phyloP scores from a whole-genome alignment of 2,329 filamentous ascomycete genomes.

The Mariannaea sp. region DNA sequence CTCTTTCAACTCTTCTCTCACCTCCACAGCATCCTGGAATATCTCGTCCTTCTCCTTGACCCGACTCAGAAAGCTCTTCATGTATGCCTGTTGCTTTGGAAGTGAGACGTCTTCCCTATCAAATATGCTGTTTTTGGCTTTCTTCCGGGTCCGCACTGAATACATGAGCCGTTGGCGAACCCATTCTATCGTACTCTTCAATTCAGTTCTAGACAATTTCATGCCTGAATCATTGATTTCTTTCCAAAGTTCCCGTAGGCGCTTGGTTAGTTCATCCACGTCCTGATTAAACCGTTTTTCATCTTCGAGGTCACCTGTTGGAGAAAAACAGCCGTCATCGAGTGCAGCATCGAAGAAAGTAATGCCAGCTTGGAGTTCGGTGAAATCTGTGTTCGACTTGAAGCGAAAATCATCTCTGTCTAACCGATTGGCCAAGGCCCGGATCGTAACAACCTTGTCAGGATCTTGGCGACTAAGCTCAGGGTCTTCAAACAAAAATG shows the following conservation, averaged over 20 bases:
- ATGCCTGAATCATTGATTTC: constrained; percentile 77
- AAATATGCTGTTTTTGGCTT: constrained; percentile 58
- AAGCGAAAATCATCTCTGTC: constrained; percentile 56
- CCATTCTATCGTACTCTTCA: constrained; percentile 76
- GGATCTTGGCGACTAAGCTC: constrained; percentile 48
- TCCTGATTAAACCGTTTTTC: constrained; percentile 67
- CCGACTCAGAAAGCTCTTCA: constrained; percentile 52
- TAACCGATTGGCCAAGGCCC: constrained; percentile 53
- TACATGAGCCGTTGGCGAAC: constrained; percentile 75
- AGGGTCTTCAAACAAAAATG: constrained; percentile 62
- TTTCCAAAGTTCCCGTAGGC: constrained; percentile 61
- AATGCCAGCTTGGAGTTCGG: constrained; percentile 67
- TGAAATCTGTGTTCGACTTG: constrained; percentile 66
- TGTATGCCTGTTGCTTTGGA: constrained; percentile 54
- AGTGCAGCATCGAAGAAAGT: constrained; percentile 75
- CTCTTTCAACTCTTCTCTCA: neutral
- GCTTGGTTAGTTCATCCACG: constrained; percentile 68
- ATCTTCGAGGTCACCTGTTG: constrained; percentile 37
- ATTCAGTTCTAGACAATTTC: constrained; percentile 72
- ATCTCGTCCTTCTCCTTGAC: constrained; percentile 10
- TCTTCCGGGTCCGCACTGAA: constrained; percentile 68
- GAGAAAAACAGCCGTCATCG: constrained; percentile 58
- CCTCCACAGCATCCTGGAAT: constrained; percentile 24
- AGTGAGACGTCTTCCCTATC: constrained; percentile 48
- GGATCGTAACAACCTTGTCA: constrained; percentile 49